Evolutionary conservation across 352 stramenopile species (phyloP), one percentile per base, ranked within the genome.

Genomic region (Globisporangium echinulatum): DNA sequence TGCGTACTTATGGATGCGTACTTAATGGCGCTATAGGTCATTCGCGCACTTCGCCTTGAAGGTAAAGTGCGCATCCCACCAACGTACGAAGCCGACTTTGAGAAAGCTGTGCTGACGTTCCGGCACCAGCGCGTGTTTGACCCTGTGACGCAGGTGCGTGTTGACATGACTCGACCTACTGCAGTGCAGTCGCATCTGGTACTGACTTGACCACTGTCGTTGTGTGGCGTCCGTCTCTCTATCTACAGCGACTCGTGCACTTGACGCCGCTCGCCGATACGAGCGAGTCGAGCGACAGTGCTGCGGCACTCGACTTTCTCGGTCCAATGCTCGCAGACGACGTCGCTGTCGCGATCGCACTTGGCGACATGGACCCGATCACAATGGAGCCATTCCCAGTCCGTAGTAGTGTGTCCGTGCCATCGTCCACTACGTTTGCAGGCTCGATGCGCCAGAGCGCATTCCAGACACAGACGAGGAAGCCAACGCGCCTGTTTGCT

Each of bases 321-420:
- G 85, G 85, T 1, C 79, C 80, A 2, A 67, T 79, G 51, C 60
- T 94, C 7, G 9, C 67, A 0, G 61, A 77, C 37, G 71, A 76
- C 19, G 40, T 77, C 33, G 82, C 85, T 5, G 63, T 60, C 36
- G 69, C 59, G 25, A 86, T 94, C 53, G 82, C 85, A 14, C 61
- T 86, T 49, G 85, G 85, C 50, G 69, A 88, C 52, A 78, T 92
- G 67, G 85, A 94, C 47, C 85, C 85, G 5, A 91, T 92, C 52
- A 79, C 74, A 6, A 74, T 74, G 58, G 64, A 56, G 11, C 59
- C 17, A 11, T 93, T 93, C 59, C 61, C 68, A 19, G 15, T 38
- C 15, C 59, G 40, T 36, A 25, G 38, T 33, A 40, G 25, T 33
- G 25, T 5, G 43, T 14, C 42, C 37, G 37, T 56, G 14, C 15